Conservation (phyloP, 2,329 filamentous ascomycete genomes). For the Bipolaris victoriae region DNA sequence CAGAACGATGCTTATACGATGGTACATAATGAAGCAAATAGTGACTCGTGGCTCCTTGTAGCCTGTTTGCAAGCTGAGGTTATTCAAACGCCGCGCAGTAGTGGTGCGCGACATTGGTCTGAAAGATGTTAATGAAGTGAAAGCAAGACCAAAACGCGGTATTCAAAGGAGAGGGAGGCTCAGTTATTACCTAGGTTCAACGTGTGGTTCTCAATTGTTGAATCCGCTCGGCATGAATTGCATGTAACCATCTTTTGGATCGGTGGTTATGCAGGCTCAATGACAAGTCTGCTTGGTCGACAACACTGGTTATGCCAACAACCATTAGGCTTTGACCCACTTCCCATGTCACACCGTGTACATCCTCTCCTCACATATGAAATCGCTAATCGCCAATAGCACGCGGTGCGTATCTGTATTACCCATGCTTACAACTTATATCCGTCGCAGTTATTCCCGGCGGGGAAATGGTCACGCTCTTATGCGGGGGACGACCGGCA, state of each 20-base stretch:
- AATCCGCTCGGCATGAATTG: no score
- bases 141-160: no score
- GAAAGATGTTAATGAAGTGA: no score
- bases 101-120: no score
- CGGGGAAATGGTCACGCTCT: background rate
- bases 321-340: background rate
- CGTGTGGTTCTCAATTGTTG: background rate
- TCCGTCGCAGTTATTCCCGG: slow-evolving; percentile 4
- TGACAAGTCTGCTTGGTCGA: background rate
- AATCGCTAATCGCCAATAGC: slow-evolving; percentile 3
- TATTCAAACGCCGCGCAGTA: no score
- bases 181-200: no score
- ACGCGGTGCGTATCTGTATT: background rate
- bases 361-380: background rate
- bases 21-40: no score
- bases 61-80: no score
- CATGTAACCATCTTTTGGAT: background rate
- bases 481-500: background rate
- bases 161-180: no score
- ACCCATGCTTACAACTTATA: background rate
- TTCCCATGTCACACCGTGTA: background rate
- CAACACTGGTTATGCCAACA: background rate
- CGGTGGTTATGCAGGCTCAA: background rate
- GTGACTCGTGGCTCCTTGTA: no score
- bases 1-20: no score